Evolutionary conservation across 1,139 yeast species (phyloP).

Genomic region (Debaryomyces sp.): DNA sequence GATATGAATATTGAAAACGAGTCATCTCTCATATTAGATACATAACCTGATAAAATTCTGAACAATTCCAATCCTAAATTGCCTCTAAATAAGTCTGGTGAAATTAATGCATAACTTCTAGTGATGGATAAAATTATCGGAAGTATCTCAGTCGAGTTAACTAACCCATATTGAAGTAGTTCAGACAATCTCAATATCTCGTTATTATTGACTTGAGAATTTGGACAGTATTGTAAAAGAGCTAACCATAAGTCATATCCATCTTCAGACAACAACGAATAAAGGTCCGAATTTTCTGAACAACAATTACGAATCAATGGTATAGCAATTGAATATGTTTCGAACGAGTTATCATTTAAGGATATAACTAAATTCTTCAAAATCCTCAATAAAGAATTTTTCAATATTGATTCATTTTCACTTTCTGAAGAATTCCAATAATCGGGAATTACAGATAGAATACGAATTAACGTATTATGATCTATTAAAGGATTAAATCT

Average conservation of each 20-base stretch:
- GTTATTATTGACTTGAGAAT: conserved; percentile 22
- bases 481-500: conserved; percentile 64
- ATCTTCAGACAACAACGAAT: conserved; percentile 76
- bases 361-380: conserved; percentile 67
- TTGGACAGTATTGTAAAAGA: conserved; percentile 59
- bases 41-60: conserved; percentile 54
- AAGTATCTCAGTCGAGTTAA: conserved; percentile 75
- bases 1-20: conserved; percentile 60
- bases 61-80: conserved; percentile 46
- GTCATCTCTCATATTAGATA: conserved; percentile 71
- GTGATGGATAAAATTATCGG: conserved; percentile 68
- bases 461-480: conserved; percentile 49
- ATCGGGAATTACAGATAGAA: conserved; percentile 65
- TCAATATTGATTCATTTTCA: conserved; percentile 66
- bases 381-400: conserved; percentile 71
- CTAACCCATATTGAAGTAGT: conserved; percentile 50
- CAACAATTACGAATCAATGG: conserved; percentile 74
- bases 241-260: conserved; percentile 86
- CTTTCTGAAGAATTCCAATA: conserved; percentile 67
- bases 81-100: conserved; percentile 49
- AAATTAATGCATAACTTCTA: conserved; percentile 69
- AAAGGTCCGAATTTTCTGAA: conserved; percentile 55
- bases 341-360: conserved; percentile 58
- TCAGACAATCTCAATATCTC: conserved; percentile 49
- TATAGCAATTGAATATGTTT: conserved; percentile 63